Conservation (phyloP, 495 filamentous ascomycete species). For the Neohortaea acidophila region DNA sequence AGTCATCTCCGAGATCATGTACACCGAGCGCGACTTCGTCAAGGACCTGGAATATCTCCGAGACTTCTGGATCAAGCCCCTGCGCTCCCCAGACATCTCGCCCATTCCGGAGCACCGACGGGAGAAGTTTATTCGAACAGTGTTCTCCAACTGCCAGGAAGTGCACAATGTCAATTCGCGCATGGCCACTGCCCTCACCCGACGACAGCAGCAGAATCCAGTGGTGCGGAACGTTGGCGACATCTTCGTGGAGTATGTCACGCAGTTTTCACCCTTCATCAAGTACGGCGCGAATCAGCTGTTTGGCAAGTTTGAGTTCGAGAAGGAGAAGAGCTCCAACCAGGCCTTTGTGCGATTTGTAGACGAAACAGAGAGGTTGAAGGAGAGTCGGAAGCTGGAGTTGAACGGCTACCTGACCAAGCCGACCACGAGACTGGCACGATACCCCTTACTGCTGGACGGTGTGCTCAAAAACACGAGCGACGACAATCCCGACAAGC, state of each 20-base stretch:
- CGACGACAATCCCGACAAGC: conserved; percentile 72
- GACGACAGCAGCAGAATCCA: conserved; percentile 75
- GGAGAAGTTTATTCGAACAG: conserved; percentile 80
- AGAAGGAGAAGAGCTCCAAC: conserved; percentile 83
- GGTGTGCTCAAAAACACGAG: conserved; percentile 77
- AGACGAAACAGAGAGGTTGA: conserved; percentile 88
- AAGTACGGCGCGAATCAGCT: conserved; percentile 92
- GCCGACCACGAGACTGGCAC: conserved; percentile 85
- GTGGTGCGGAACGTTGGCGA: conserved; percentile 86
- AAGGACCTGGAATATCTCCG: conserved; percentile 96
- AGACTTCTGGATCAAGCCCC: conserved; percentile 96
- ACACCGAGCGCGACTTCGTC: conserved; percentile 97
- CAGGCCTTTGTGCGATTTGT: conserved; percentile 79
- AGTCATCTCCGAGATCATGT: conserved; percentile 95
- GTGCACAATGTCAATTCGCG: conserved; percentile 79
- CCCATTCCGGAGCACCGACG: conserved; percentile 78
- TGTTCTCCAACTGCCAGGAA: conserved; percentile 93
- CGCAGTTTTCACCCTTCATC: conserved; percentile 90
- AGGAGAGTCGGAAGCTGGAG: conserved; percentile 92
- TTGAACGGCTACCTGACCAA: conserved; percentile 97
- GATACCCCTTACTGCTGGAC: conserved; percentile 90
- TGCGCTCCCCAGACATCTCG: conserved; percentile 57
- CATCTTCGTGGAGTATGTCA: conserved; percentile 84
- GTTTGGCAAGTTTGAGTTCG: conserved; percentile 94
- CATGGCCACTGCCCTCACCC: conserved; percentile 73